Percentiles rank a stretch among this genome's conserved stretches.
phyloP scores from a whole-genome alignment of 1,284 basidiomycete species.

The Omphalotus olearius region DNA sequence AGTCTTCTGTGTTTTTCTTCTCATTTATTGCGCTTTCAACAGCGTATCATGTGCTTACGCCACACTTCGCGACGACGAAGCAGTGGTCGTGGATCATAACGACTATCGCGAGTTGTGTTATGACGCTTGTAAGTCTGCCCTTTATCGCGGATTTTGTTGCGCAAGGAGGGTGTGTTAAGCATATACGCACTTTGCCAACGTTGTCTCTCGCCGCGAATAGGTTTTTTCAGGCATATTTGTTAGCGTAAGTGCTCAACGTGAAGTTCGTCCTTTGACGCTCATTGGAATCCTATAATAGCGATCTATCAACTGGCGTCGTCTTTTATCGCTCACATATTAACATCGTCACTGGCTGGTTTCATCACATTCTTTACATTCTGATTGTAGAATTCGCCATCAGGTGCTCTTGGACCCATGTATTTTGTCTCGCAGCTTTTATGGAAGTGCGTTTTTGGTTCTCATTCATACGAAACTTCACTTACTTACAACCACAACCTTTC shows the following conservation, averaged over 20 bases:
- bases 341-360: constrained; percentile 56
- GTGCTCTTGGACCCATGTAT: constrained; percentile 39
- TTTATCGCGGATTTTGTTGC: constrained; percentile 37
- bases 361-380: constrained; percentile 49
- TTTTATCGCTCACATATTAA: constrained; percentile 42
- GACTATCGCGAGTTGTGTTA: constrained; percentile 34
- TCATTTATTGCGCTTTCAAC: constrained; percentile 23
- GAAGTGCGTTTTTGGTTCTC: constrained; percentile 38
- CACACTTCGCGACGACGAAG: constrained; percentile 29
- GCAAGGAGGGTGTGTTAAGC: constrained; percentile 28
- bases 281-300: constrained; percentile 23
- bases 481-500: constrained; percentile 17
- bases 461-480: constrained; percentile 15
- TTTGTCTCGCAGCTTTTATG: constrained; percentile 47
- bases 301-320: constrained; percentile 32
- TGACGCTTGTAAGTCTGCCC: constrained; percentile 45
- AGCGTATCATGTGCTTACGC: constrained; percentile 34
- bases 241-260: constrained; percentile 27
- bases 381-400: constrained; percentile 42
- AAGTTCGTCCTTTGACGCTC: neutral
- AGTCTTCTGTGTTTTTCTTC: constrained; percentile 14
- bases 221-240: constrained; percentile 46
- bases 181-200: constrained; percentile 20
- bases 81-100: constrained; percentile 54
- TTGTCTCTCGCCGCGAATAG: constrained; percentile 26